These are phyloP conservation scores for Ustulina deusta DNA, from an alignment of 2,329 filamentous ascomycete species.

Conservation along the genomic window DNA sequence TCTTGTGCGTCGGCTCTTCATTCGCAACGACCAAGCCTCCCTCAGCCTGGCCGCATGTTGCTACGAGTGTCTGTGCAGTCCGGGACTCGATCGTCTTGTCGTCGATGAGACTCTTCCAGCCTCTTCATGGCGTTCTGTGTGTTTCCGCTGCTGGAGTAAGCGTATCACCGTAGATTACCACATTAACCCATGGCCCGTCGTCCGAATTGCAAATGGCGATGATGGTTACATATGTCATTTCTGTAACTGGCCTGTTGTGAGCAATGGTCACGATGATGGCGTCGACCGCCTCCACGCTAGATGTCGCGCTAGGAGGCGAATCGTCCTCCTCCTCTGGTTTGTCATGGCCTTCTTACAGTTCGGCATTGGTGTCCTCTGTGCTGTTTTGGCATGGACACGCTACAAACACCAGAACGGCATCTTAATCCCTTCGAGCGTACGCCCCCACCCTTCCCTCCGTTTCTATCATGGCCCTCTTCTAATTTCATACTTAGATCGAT, in stretches of 20 bases:
- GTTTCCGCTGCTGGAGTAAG: slow-evolving; percentile 49
- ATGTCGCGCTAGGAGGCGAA: slow-evolving; percentile 45
- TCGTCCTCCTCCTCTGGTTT: slow-evolving; percentile 47
- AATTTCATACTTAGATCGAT: slow-evolving; percentile 46
- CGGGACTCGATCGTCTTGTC: slow-evolving; percentile 47
- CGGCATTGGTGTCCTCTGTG: slow-evolving; percentile 48
- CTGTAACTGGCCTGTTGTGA: slow-evolving; percentile 50
- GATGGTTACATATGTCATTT: slow-evolving; percentile 51
- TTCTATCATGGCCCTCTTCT: slow-evolving; percentile 21
- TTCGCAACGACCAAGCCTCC: slow-evolving; percentile 37
- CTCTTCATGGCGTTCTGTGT: slow-evolving; percentile 48
- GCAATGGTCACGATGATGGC: slow-evolving; percentile 39
- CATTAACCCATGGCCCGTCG: slow-evolving; percentile 49
- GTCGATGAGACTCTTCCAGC: slow-evolving; percentile 41
- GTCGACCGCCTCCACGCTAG: slow-evolving; percentile 45
- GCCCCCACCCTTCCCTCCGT: slow-evolving; percentile 16
- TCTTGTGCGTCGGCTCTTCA: slow-evolving; percentile 45
- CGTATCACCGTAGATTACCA: slow-evolving; percentile 45
- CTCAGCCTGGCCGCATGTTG: slow-evolving; percentile 44
- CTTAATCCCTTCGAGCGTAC: slow-evolving; percentile 48
- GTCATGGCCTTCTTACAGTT: slow-evolving; percentile 51
- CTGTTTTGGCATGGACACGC: slow-evolving; percentile 48
- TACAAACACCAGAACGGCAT: slow-evolving; percentile 44
- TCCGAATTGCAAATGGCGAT: slow-evolving; percentile 47
- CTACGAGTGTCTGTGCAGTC: slow-evolving; percentile 46